Conservation (phyloP, 2,329 filamentous ascomycete genomes). For the Trichoderma brevicompactum region DNA sequence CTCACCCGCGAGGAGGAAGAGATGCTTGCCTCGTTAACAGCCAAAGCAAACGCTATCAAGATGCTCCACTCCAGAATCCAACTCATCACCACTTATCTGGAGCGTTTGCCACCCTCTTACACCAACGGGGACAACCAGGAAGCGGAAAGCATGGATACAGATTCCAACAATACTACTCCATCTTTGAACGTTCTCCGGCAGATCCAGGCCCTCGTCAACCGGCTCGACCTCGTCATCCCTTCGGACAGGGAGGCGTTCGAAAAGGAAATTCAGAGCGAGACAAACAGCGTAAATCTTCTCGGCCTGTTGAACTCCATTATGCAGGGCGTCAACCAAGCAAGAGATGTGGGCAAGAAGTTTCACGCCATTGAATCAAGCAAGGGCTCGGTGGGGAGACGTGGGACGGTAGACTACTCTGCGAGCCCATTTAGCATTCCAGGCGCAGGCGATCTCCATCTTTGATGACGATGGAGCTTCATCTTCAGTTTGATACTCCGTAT, state of each 20-base stretch:
- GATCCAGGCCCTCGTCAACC: conserved; percentile 82
- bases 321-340: conserved; percentile 70
- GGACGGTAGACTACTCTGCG: conserved; percentile 33
- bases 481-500: background rate
- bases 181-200: conserved; percentile 81
- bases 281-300: conserved; percentile 82
- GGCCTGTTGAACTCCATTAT: conserved; percentile 76
- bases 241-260: conserved; percentile 67
- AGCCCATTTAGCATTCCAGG: conserved; percentile 36
- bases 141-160: conserved; percentile 42
- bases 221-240: conserved; percentile 80
- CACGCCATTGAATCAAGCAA: conserved; percentile 56
- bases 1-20: conserved; percentile 65
- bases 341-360: conserved; percentile 78
- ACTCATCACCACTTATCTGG: conserved; percentile 76
- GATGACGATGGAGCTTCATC: conserved; percentile 4
- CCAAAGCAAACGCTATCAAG: conserved; percentile 90
- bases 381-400: conserved; percentile 31
- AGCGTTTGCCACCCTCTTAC: conserved; percentile 69
- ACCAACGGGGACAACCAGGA: conserved; percentile 53
- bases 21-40: conserved; percentile 69
- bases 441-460: conserved; percentile 42
- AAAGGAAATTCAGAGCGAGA: conserved; percentile 73
- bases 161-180: conserved; percentile 48
- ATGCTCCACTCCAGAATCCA: conserved; percentile 82